Evolutionary conservation across 805 yeast species (phyloP), one percentile per base, ranked within the genome.

Genomic region (Pichia eremophila): DNA sequence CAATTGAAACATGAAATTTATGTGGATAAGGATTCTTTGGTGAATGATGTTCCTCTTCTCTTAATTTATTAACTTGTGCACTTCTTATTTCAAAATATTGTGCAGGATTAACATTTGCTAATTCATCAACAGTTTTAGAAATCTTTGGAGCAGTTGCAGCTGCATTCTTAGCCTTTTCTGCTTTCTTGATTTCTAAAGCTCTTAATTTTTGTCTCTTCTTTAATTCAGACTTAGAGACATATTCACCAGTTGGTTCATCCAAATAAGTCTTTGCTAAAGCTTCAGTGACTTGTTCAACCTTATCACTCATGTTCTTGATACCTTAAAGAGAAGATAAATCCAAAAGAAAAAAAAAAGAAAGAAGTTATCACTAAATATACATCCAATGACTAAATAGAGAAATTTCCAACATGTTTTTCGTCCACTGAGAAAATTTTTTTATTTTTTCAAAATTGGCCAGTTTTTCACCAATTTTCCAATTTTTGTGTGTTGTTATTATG

Each of bases 241-340:
- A 85, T 71, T 91, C 99, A 43, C 98, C 98, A 53, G 98, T 93
- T 59, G 72, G 95, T 50, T 89, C 96, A 66, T 91, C 99, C 57
- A 91, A 74, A 68, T 84, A 83, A 65, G 85, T 85, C 64, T 83
- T 84, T 52, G 67, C 69, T 64, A 74, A 46, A 63, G 70, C 68
- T 61, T 89, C 96, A 46, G 95, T 67, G 45, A 74, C 83, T 62
- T 78, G 71, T 47, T 78, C 75, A 48, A 79, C 81, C 36, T 52
- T 40, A 10, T 51, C 41, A 48, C 74, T 77, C n/a, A 41, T 19
- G 14, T 35, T n/a, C 8, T 19, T 14, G 17, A 8, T 17, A 8
- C 22, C 4, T 36, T 19, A 3, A 22, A 22, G 22, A 5, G 10
- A 4, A 22, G 22, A n/a, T n/a, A 11, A 22, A 8, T 14, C 11